Base-by-base conservation (phyloP, 306 rosid genomes). In the Dryas alaskensis region DNA sequence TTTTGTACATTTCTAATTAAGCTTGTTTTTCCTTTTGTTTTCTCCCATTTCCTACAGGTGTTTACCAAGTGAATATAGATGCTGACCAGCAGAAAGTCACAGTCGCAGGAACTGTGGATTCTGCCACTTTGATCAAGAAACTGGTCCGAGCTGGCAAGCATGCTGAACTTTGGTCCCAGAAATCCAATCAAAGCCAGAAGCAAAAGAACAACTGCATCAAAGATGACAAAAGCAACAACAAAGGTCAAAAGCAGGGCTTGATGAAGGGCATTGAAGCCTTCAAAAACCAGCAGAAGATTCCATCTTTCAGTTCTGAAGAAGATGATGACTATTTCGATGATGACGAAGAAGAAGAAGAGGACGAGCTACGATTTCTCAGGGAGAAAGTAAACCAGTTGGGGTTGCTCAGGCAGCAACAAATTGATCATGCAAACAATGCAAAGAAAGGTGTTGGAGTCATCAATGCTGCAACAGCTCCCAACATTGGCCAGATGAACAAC, bases 41-140 rank as follows among this genome's bases (percentile, higher is more conserved):
- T 50, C 22, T 4, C 43, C 53, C 53, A 10, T 65, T 46, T n/a
- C 12, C 37, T 57, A 0, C 71, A 93, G 98, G 98, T 70, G 98
- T 93, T 67, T 93, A 82, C 75, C 90, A 84, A 84, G 98, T 93
- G 19, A 84, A 58, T 62, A 79, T 91, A 58, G 94, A 92, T 69
- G 85, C 89, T 59, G 98, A 91, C 6, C 96, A 93, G 75, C 96
- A 91, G 74, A 93, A 80, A 63, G 98, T 93, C 17, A 87, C 96
- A 37, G 96, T 91, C 81, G 84, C 85, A 42, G 97, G 98, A 6
- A 53, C 82, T 81, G 91, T 93, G 43, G 96, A 93, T 81, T 72
- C 94, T 54, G 85, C 76, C 14, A 84, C 87, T 22, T 69, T 93
- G 94, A 91, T 93, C 77, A 88, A 89, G 79, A 93, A 83, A 71